Conservation (phyloP, 208 protist species). For the Trypanosoma lewisi region DNA sequence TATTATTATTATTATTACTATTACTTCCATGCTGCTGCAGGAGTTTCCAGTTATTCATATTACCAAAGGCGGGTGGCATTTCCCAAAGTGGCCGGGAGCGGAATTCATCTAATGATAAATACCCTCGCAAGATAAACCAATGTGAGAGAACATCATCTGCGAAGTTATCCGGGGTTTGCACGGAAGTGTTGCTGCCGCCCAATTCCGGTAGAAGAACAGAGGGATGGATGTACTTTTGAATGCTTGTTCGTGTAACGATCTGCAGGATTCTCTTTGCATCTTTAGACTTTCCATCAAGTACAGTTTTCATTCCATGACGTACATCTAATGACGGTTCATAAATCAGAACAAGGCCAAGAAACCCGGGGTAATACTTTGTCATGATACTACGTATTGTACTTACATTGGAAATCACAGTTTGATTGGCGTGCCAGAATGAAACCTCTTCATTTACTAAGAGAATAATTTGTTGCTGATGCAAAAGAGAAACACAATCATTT, state of each 20-base stretch:
- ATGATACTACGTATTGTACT: constrained; percentile 40
- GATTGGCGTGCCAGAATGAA: constrained; percentile 34
- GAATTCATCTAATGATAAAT: constrained; percentile 34
- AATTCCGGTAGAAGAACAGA: constrained; percentile 44
- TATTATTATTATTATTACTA: no score
- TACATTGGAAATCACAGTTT: constrained; percentile 38
- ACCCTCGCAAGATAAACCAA: constrained; percentile 64
- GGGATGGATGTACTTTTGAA: constrained; percentile 48
- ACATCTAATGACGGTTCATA: constrained; percentile 47
- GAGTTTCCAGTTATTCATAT: neutral
- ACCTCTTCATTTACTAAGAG: constrained; percentile 65
- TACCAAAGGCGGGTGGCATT: constrained; percentile 25
- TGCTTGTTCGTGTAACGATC: constrained; percentile 47
- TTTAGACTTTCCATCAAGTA: constrained; percentile 28
- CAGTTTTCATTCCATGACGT: constrained; percentile 46
- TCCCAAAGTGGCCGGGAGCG: constrained; percentile 11
- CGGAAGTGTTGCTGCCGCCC: constrained; percentile 34
- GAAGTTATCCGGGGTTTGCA: constrained; percentile 33
- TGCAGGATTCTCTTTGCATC: constrained; percentile 42
- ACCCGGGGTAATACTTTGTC: constrained; percentile 72
- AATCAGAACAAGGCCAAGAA: constrained; percentile 58
- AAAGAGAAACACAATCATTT: neutral
- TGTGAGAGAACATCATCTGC: constrained; percentile 69
- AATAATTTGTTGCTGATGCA: constrained; percentile 46
- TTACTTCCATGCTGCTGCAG: constrained; percentile 1